These are phyloP conservation scores for Endoconidiophora laricicola DNA, from an alignment of 2,329 filamentous ascomycete species.

Conservation along the genomic window DNA sequence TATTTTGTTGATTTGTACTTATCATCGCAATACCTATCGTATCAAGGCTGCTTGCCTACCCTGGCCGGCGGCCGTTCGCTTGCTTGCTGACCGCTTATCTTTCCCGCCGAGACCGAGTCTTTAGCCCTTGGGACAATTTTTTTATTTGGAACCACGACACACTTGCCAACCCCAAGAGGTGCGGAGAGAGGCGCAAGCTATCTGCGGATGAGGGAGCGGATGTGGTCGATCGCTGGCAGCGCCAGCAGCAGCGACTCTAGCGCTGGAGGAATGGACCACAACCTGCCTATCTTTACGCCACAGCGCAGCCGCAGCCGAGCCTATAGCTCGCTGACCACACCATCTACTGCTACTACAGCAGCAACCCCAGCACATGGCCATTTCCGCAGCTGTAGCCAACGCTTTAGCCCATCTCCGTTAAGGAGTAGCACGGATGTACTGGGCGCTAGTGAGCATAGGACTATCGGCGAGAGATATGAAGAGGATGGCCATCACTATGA, in stretches of 20 bases:
- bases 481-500: not conserved
- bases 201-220: not conserved
- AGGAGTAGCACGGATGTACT: constrained; percentile 7
- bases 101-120: not conserved
- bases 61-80: not conserved
- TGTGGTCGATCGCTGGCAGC: constrained; percentile 9
- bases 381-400: constrained; percentile 6
- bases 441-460: not conserved
- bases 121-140: not conserved
- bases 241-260: constrained; percentile 4
- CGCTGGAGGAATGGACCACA: not conserved
- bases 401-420: constrained; percentile 9
- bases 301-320: constrained; percentile 5
- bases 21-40: too few relatives aligned
- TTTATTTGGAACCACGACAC: not conserved
- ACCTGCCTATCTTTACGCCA: constrained; percentile 10
- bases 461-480: not conserved
- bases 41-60: not conserved
- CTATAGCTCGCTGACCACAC: constrained; percentile 6
- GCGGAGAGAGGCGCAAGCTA: too few relatives aligned
- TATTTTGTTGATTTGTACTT: too few relatives aligned
- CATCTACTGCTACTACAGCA: constrained; percentile 2
- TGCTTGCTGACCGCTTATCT: not conserved
- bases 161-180: too few relatives aligned
- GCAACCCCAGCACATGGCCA: constrained; percentile 1